Conservation (phyloP, 2,329 filamentous ascomycete genomes). For the Bisporella sp. region DNA sequence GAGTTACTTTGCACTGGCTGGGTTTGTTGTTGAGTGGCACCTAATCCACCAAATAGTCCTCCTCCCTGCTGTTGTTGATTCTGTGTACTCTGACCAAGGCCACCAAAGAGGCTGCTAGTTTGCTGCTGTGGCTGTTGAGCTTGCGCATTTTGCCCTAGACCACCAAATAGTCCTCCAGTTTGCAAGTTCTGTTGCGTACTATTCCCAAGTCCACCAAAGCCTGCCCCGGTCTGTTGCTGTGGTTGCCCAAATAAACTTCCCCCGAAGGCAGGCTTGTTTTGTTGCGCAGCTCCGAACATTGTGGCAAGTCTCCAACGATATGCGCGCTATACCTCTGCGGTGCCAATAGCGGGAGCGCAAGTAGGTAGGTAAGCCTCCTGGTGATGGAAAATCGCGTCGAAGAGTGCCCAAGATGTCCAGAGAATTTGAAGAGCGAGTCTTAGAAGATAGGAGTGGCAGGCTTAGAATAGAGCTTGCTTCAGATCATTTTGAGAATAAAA, state of each 20-base stretch:
- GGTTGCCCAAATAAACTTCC: slow-evolving; percentile 15
- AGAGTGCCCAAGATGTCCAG: no score
- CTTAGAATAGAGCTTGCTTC: no score
- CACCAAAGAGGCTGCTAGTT: slow-evolving; percentile 8
- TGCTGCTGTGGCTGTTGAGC: slow-evolving; percentile 15
- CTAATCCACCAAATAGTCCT: slow-evolving; percentile 8
- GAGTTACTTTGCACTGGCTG: slow-evolving; percentile 9
- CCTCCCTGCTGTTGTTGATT: slow-evolving; percentile 6
- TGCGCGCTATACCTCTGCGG: neutral
- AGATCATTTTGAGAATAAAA: no score
- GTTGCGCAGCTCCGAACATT: slow-evolving; percentile 20
- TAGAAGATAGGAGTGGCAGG: no score
- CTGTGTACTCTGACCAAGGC: slow-evolving; percentile 7
- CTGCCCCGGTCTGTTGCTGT: slow-evolving; percentile 6
- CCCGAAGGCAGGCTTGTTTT: slow-evolving; percentile 14
- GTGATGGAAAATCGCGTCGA: no score
- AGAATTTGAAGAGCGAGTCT: no score
- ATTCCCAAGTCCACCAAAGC: slow-evolving; percentile 15
- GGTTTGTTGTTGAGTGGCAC: slow-evolving; percentile 6
- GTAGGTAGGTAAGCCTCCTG: no score
- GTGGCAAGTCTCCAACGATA: neutral
- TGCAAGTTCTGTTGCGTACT: slow-evolving; percentile 24
- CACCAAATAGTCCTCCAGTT: slow-evolving; percentile 19
- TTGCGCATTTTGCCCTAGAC: slow-evolving; percentile 16
- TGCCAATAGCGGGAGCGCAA: no score